Evolutionary conservation across 208 protist genomes (phyloP), one percentile per base, ranked within the genome.

Genomic region (Tritrichomonas foetus): DNA sequence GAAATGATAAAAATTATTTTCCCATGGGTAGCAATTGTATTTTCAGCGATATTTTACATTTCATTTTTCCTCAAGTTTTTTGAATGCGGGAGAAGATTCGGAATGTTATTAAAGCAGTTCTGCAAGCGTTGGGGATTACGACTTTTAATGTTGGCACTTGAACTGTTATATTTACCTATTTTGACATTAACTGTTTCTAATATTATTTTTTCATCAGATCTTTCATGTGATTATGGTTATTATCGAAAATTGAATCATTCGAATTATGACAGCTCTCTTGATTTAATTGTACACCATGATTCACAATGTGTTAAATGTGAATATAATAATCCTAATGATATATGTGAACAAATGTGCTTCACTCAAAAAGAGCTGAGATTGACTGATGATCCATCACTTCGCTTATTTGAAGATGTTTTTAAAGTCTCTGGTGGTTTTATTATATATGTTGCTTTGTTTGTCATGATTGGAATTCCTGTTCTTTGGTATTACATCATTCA

Each of bases 151-250:
- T 36, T 82, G 5, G 41, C 74, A n/a, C 50, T 82, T 20, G 74
- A 82, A 82, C 13, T 82, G 33, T 36, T 82, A 22, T 82, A 82
- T 25, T 50, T 82, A n/a, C 74, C 74, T 50, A 82, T 82, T 36
- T 47, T 82, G 41, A 82, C 41, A 47, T 20, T 22, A 1, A 20
- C 50, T 53, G 1, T 82, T 1, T 82, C n/a, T 8, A 50, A n/a
- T 9, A 50, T 82, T 8, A 41, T 82, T 47, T 41, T 41, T 47
- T 9, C 41, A 9, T 33, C 9, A 20, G 9, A 47, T 20, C 20
- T 1, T n/a, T 82, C 41, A 33, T 3, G 41, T 8, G 41, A 47
- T 25, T 9, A 50, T 50, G 41, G 41, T 50, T 82, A 53, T 50
- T 82, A 50, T n/a, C 55, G 20, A 64, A 25, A 64, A 25, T 8